Evolutionary conservation across 2,329 filamentous ascomycete genomes (phyloP), one percentile per base, ranked within the genome.

Genomic region (Colletotrichum spaethianum): DNA sequence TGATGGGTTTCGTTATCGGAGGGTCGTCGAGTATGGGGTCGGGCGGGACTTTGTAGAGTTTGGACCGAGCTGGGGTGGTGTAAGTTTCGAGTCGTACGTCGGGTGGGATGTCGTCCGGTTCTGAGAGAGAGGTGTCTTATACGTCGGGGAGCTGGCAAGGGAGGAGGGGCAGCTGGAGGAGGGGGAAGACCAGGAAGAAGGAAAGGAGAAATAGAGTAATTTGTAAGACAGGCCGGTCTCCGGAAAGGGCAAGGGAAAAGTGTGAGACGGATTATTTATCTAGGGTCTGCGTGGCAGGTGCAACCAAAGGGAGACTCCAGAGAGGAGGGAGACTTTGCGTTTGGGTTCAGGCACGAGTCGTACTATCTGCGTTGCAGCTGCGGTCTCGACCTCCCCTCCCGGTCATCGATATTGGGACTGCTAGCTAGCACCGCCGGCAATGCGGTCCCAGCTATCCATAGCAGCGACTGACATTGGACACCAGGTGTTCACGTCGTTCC

Each of bases 291-390:
- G 67, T 69, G 65, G 46, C 70, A 72, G 46, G 65, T 56, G 48
- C 60, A 53, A 69, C 59, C 53, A 48, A 69, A 72, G 65, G 70
- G 67, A 70, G 52, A 59, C 44, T 31, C 11, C 33, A 36, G 14
- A 53, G 59, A 55, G 33, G 42, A n/a, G 65, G 69, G 44, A 36
- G 42, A 48, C 57, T 38, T 52, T 60, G 68, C 69, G n/a, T 70
- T 70, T 56, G 44, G 23, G 59, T 59, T 63, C 59, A 72, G 65
- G 65, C 60, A 72, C 70, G 65, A 72, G 70, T 72, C 60, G 70
- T 70, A 62, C 60, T 50, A 72, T 60, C 59, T 72, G 70, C 53
- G 59, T 69, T 40, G 59, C 46, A 52, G 61, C n/a, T 55, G 33
- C 46, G 48, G 46, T 42, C 48, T 55, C 61, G 48, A 44, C 61